A percentile compares a stretch with the other conserved stretches of the same genome.
These are phyloP conservation scores for Calonectria fujianensis DNA, from an alignment of 2,329 filamentous ascomycete genomes.

Conservation along the genomic window DNA sequence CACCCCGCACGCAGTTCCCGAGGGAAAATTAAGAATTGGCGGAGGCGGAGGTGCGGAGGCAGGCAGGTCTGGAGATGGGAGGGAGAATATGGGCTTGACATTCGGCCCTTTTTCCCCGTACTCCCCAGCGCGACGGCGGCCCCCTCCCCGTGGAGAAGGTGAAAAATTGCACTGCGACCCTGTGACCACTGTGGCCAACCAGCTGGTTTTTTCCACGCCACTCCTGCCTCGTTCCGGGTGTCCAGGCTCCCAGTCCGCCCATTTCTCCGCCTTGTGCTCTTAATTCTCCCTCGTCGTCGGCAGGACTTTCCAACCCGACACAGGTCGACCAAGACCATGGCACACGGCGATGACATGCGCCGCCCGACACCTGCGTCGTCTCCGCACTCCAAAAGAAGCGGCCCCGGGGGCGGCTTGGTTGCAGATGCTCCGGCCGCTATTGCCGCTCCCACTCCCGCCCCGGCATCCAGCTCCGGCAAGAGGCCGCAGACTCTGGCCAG, in stretches of 20 bases:
- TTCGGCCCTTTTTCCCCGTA: conserved; percentile 34
- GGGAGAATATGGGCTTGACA: conserved; percentile 8
- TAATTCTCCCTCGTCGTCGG: conserved; percentile 41
- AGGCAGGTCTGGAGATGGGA: conserved; percentile 7
- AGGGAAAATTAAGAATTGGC: conserved; percentile 11
- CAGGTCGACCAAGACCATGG: conserved; percentile 1
- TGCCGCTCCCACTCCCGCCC: not conserved
- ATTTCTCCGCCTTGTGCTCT: conserved; percentile 32
- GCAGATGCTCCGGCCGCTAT: not conserved
- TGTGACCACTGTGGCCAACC: conserved; percentile 5
- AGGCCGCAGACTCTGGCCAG: conserved; percentile 43
- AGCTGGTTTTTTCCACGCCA: conserved; percentile 16
- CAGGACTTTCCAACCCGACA: not conserved
- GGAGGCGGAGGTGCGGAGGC: not conserved
- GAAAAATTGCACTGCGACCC: conserved; percentile 8
- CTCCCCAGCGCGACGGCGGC: not conserved
- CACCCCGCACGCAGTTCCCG: not conserved
- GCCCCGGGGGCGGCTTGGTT: conserved; percentile 4
- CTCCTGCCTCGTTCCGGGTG: not conserved
- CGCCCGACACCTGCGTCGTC: conserved; percentile 30
- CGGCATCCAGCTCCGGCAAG: not conserved
- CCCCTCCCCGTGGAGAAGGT: not conserved
- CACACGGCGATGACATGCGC: conserved; percentile 28
- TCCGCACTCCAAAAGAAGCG: conserved; percentile 8
- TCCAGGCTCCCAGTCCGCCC: not conserved